Conservation (phyloP, 2,329 filamentous ascomycete genomes). For the Xylariales sp. region DNA sequence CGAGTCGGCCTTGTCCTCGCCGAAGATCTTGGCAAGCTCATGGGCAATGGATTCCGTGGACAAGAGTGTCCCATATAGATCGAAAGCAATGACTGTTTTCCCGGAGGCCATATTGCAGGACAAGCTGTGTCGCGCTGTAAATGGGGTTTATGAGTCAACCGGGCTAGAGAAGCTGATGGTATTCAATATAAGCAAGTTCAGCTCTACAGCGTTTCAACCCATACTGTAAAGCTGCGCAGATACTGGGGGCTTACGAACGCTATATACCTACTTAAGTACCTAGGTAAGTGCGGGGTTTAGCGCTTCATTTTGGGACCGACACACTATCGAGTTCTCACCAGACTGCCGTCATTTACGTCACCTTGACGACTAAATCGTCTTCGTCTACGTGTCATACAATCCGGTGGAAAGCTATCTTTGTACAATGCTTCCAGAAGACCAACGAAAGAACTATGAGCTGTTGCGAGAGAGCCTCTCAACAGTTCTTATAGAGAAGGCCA, state of each 20-base stretch:
- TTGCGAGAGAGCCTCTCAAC: conserved; percentile 73
- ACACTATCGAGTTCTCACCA: neutral
- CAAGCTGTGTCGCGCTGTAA: no score
- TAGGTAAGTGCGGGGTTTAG: no score
- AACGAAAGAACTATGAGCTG: conserved; percentile 52
- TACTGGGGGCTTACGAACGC: no score
- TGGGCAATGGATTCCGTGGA: conserved; percentile 65
- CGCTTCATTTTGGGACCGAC: no score
- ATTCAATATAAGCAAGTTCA: no score
- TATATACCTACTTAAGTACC: conserved; percentile 1
- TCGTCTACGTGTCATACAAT: neutral
- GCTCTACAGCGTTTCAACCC: no score
- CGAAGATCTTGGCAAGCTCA: conserved; percentile 53
- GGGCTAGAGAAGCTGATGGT: neutral
- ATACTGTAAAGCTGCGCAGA: no score
- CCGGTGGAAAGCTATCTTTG: no score
- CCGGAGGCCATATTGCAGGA: conserved; percentile 13
- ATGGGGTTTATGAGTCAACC: neutral
- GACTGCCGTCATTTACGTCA: conserved; percentile 7
- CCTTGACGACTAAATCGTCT: neutral
- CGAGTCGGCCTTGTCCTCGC: conserved; percentile 47
- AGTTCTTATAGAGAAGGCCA: conserved; percentile 59
- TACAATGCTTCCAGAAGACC: conserved; percentile 14
- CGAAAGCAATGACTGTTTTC: conserved; percentile 58
- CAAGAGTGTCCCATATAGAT: conserved; percentile 70